Base-by-base conservation (phyloP, 2,329 filamentous ascomycete genomes). In the Cladorrhinum sp. region DNA sequence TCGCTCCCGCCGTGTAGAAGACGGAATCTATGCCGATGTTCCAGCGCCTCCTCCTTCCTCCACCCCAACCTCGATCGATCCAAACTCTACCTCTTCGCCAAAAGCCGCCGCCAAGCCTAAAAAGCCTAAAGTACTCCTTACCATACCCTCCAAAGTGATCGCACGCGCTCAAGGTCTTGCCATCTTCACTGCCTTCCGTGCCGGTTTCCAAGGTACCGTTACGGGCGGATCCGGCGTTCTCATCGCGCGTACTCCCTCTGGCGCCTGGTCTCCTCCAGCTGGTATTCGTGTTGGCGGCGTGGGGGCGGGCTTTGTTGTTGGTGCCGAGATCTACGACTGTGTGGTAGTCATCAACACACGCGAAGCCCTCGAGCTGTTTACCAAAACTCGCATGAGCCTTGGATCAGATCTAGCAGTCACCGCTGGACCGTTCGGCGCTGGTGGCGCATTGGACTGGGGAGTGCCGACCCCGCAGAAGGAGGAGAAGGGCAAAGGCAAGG, bases 241-340 rank as follows among this genome's bases (percentile, higher is more conserved):
- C 10, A 77, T 90, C 57, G 84, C 83, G 5, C 84, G 85, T 12
- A 79, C 83, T 32, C 78, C 80, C 2, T 85, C 89, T 68, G 87
- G 87, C 13, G 78, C 77, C 8, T 96, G 91, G 91, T 91, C 88
- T 45, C 88, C 91, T 1, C 92, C 92, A 0, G 91, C 88, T 0
- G 92, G 89, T 29, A 93, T 96, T 70, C 83, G 93, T 74, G 82
- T 95, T 24, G 89, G 93, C 70, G 91, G 90, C 0, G 83, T 91
- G 1, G 91, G 89, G 3, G 83, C 92, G 1, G 92, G 92, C 0
- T 91, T 96, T 71, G 81, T 93, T 62, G 84, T 90, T 1, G 92
- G 92, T 12, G 83, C 93, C 12, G 92, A 96, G 72, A 92, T 96
- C 25, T 96, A 95, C 76, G 92, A 96, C 72, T 95, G 90, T 67